phyloP scores from a whole-genome alignment of 2,329 filamentous ascomycete genomes.

The Zymoseptoria crescenta region DNA sequence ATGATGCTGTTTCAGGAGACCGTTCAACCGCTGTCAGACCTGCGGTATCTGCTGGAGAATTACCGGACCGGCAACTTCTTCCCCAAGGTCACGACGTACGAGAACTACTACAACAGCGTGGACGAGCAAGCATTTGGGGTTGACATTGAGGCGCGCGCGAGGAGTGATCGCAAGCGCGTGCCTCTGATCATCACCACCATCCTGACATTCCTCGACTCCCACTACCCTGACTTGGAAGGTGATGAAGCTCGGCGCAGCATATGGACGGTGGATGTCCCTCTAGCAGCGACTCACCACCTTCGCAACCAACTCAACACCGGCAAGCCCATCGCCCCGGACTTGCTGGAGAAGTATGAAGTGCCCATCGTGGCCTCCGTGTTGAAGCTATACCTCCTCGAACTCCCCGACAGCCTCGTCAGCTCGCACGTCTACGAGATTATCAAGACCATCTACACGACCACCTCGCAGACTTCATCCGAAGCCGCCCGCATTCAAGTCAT shows the following conservation, averaged over 20 bases:
- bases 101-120: constrained; percentile 98
- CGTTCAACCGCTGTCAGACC: constrained; percentile 82
- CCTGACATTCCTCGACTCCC: constrained; percentile 88
- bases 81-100: constrained; percentile 84
- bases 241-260: constrained; percentile 87
- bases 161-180: constrained; percentile 91
- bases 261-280: constrained; percentile 87
- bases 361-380: constrained; percentile 87
- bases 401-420: constrained; percentile 96
- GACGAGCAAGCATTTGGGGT: constrained; percentile 98
- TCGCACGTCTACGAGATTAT: constrained; percentile 98
- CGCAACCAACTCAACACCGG: constrained; percentile 79
- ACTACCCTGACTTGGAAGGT: constrained; percentile 94
- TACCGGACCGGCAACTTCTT: constrained; percentile 92
- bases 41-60: constrained; percentile 91
- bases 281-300: constrained; percentile 76
- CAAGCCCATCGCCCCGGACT: constrained; percentile 65
- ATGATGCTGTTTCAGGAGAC: constrained; percentile 99
- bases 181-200: constrained; percentile 87
- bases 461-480: constrained; percentile 67
- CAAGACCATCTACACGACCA: constrained; percentile 88
- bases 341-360: constrained; percentile 82
- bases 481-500: constrained; percentile 78
- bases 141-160: constrained; percentile 88
- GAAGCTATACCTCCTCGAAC: constrained; percentile 88